phyloP scores from a whole-genome alignment of 805 yeast genomes.

The Candida rishiriensis region DNA sequence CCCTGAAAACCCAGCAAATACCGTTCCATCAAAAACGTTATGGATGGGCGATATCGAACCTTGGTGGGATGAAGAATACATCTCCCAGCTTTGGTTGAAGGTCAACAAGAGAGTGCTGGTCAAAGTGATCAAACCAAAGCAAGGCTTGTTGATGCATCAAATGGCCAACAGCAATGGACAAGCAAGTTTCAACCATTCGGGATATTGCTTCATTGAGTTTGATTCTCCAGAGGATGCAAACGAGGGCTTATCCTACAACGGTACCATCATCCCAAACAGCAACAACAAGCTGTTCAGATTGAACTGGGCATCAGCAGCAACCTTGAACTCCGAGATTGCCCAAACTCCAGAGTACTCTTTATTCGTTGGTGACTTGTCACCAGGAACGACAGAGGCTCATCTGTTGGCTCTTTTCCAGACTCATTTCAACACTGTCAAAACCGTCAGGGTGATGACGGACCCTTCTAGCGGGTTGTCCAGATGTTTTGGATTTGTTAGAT shows the following conservation, averaged over 20 bases:
- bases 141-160: slow-evolving; percentile 32
- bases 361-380: slow-evolving; percentile 80
- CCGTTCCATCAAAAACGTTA: slow-evolving; percentile 59
- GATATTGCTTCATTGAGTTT: slow-evolving; percentile 79
- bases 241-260: slow-evolving; percentile 62
- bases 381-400: slow-evolving; percentile 78
- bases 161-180: slow-evolving; percentile 25
- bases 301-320: slow-evolving; percentile 85
- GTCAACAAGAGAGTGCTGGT: slow-evolving; percentile 55
- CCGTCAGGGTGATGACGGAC: slow-evolving; percentile 83
- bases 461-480: slow-evolving; percentile 74
- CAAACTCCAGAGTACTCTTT: slow-evolving; percentile 73
- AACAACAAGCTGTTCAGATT: slow-evolving; percentile 61
- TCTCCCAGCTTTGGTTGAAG: slow-evolving; percentile 56
- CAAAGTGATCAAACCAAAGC: slow-evolving; percentile 53
- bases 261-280: slow-evolving; percentile 56
- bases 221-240: slow-evolving; percentile 65
- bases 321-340: slow-evolving; percentile 63
- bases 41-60: slow-evolving; percentile 92
- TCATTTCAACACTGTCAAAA: slow-evolving; percentile 60
- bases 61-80: slow-evolving; percentile 63
- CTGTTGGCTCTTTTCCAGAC: slow-evolving; percentile 67
- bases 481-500: slow-evolving; percentile 79
- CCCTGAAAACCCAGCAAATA: slow-evolving; percentile 46
- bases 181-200: slow-evolving; percentile 35